Base-by-base conservation (phyloP, 768 basidiomycete species). In the Leccinum truebloodii region DNA sequence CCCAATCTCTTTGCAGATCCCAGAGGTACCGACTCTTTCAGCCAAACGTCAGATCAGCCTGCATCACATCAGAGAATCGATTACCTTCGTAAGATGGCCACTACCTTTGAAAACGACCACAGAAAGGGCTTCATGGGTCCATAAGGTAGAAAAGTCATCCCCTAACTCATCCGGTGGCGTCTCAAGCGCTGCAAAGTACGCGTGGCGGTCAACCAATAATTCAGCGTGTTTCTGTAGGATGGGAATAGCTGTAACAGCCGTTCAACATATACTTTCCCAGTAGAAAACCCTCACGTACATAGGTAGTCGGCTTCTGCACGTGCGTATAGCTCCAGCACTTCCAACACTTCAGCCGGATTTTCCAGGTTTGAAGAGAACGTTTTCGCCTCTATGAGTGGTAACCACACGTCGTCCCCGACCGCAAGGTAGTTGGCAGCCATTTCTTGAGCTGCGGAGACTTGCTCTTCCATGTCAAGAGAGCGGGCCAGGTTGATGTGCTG, bases 231-330 rank as follows among this genome's bases (percentile, higher is more conserved):
- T 83, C 69, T 82, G 79, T 51, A 94, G 79, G 52, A 94, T 74
- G 1, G 88, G 82, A 37, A 94, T 87, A n/a, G 91, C 92, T 94
- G 71, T 55, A 65, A 59, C 55, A 13, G n/a, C 57, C 41, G 60
- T 54, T 70, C 57, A 70, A 55, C 59, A 67, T 32, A 66, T 52
- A 64, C 26, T 32, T 54, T 59, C 59, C 35, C 13, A 37, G 41
- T 51, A 54, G 50, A n/a, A 57, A 35, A 54, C 49, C 54, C 54
- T 50, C 32, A 80, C 91, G 68, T 72, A 94, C 93, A 94, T 37
- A 94, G 71, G 72, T 93, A 94, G 67, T 94, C 93, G 10, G 71
- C 75, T 66, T 88, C 88, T 22, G 93, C 92, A 37, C 80, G 81
- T 41, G 77, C 74, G 70, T 87, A 94, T 41, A 89, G 66, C 16